phyloP scores from a whole-genome alignment of 371 early-diverging fungal species.

The Amoeboradix gromovi region DNA sequence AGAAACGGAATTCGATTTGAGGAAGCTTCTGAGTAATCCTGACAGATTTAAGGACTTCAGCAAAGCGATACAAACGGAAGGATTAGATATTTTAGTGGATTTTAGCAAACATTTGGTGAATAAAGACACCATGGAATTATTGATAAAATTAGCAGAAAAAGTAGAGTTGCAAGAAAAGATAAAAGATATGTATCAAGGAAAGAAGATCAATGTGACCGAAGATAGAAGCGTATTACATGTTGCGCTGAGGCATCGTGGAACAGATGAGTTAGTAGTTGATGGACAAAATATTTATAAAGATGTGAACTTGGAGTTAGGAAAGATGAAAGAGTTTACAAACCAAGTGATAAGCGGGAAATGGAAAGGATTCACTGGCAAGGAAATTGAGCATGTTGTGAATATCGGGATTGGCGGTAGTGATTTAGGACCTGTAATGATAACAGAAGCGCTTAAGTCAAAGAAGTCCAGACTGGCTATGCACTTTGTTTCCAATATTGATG shows the following conservation, averaged over 20 bases:
- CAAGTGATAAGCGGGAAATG: conserved; percentile 56
- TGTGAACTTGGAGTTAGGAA: conserved; percentile 67
- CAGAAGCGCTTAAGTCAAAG: conserved; percentile 57
- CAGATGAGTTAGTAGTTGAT: conserved; percentile 42
- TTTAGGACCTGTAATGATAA: conserved; percentile 95
- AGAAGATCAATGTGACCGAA: conserved; percentile 91
- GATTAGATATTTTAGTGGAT: conserved; percentile 48
- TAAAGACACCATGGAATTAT: conserved; percentile 38
- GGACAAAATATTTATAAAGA: conserved; percentile 69
- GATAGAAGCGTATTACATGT: conserved; percentile 85
- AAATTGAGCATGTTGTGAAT: conserved; percentile 80
- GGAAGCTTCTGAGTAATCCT: no score
- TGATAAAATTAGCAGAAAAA: conserved; percentile 51
- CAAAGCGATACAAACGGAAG: no score
- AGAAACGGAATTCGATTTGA: no score
- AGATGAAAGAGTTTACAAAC: conserved; percentile 61
- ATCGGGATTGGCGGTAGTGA: conserved; percentile 99
- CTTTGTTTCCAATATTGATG: conserved; percentile 95
- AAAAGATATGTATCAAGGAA: conserved; percentile 74
- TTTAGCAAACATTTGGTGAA: conserved; percentile 73
- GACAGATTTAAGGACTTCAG: no score
- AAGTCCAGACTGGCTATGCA: conserved; percentile 42
- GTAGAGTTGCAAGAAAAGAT: conserved; percentile 54
- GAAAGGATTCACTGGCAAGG: conserved; percentile 78
- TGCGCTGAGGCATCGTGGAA: conserved; percentile 62